These are phyloP conservation scores for Globisporangium lucens DNA, from an alignment of 352 stramenopile species.

Conservation along the genomic window DNA sequence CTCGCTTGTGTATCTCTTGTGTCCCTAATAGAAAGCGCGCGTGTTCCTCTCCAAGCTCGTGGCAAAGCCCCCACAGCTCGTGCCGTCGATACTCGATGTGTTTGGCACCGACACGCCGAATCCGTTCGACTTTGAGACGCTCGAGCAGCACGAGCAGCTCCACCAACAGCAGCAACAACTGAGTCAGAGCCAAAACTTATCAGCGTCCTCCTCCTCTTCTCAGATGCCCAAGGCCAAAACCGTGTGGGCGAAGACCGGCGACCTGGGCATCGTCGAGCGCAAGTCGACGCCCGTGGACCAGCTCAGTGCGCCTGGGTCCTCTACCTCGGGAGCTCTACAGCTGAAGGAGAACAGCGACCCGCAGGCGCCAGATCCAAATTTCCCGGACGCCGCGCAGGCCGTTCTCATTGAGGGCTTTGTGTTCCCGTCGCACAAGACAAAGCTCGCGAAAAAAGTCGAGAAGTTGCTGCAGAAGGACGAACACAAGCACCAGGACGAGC, in stretches of 20 bases:
- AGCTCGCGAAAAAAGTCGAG: conserved; percentile 72
- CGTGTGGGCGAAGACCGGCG: conserved; percentile 73
- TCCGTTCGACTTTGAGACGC: conserved; percentile 51
- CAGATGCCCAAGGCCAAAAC: conserved; percentile 41
- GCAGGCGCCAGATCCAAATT: conserved; percentile 37
- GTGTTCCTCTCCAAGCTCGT: conserved; percentile 57
- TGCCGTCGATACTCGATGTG: conserved; percentile 71
- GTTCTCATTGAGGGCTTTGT: conserved; percentile 82
- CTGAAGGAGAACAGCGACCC: conserved; percentile 48
- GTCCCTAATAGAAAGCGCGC: conserved; percentile 56
- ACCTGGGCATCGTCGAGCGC: conserved; percentile 69
- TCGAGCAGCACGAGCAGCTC: background rate
- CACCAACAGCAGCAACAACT: background rate
- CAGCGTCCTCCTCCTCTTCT: background rate
- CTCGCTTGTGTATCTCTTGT: background rate
- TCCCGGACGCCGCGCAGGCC: conserved; percentile 53
- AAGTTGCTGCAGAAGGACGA: conserved; percentile 30
- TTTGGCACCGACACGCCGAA: conserved; percentile 81
- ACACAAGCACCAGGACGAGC: conserved; percentile 42
- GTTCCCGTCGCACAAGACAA: conserved; percentile 78
- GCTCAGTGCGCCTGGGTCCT: conserved; percentile 17
- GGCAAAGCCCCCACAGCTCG: conserved; percentile 78
- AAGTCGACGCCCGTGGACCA: conserved; percentile 29
- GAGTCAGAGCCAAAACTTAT: background rate
- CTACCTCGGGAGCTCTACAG: conserved; percentile 6